These are phyloP conservation scores for Zygosaccharomyces siamensis DNA, from an alignment of 805 yeast species.

Conservation along the genomic window DNA sequence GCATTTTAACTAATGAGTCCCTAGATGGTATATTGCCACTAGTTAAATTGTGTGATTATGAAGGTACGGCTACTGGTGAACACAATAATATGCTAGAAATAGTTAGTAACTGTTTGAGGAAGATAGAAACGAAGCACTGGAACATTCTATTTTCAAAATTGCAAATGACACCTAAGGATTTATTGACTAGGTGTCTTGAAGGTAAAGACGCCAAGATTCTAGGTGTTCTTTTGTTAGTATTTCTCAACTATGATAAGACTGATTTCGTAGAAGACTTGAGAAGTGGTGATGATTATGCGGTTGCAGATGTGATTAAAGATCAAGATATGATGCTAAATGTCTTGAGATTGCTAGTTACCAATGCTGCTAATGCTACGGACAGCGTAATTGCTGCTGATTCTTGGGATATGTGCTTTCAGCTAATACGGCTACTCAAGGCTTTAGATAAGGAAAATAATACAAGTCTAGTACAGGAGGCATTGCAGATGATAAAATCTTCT, in stretches of 20 bases:
- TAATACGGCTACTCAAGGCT: slow-evolving; percentile 28
- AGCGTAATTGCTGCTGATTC: slow-evolving; percentile 28
- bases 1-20: slow-evolving; percentile 23
- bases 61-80: neutral
- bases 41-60: slow-evolving; percentile 21
- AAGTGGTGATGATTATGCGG: slow-evolving; percentile 11
- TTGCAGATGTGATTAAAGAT: slow-evolving; percentile 24
- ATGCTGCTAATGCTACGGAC: slow-evolving; percentile 27
- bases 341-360: slow-evolving; percentile 26
- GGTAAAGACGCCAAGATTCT: slow-evolving; percentile 30
- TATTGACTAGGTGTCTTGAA: slow-evolving; percentile 30
- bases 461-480: slow-evolving; percentile 23
- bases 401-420: slow-evolving; percentile 36
- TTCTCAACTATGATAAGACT: slow-evolving; percentile 30
- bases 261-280: slow-evolving; percentile 19
- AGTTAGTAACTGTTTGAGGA: slow-evolving; percentile 34
- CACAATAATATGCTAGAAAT: slow-evolving; percentile 29
- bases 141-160: slow-evolving; percentile 24
- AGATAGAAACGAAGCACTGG: slow-evolving; percentile 34
- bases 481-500: slow-evolving; percentile 17
- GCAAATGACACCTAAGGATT: slow-evolving; percentile 30
- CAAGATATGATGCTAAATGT: slow-evolving; percentile 33
- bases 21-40: slow-evolving; percentile 23
- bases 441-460: slow-evolving; percentile 30
- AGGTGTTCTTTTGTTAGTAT: slow-evolving; percentile 31